phyloP scores from a whole-genome alignment of 2,329 filamentous ascomycete genomes.

The Magnaporthiopsis poae region DNA sequence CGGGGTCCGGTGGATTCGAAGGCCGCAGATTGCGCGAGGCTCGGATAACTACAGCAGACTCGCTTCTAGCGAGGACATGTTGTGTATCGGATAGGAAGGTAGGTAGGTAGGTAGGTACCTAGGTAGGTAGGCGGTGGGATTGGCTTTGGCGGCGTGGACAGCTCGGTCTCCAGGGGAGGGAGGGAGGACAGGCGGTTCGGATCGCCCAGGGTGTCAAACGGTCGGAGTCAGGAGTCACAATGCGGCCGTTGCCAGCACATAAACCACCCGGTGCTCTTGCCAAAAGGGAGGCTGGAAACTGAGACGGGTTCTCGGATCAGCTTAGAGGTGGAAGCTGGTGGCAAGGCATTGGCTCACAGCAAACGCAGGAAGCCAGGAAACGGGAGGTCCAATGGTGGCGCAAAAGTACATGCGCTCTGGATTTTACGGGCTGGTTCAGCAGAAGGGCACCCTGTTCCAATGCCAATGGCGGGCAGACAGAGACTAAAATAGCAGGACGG shows the following conservation, averaged over 20 bases:
- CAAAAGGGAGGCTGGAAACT: background rate
- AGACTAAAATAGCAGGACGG: background rate
- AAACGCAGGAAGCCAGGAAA: background rate
- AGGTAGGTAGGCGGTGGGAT: background rate
- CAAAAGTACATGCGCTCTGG: background rate
- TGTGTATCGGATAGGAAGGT: background rate
- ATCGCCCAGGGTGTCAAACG: background rate
- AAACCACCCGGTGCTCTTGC: background rate
- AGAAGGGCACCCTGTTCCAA: background rate
- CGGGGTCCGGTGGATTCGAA: background rate
- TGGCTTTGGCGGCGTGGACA: background rate
- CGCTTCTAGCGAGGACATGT: background rate
- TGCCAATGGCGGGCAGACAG: background rate
- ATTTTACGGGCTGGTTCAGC: background rate
- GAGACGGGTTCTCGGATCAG: background rate
- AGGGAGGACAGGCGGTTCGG: background rate
- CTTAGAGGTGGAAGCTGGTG: background rate
- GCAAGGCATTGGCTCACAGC: background rate
- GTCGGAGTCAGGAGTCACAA: background rate
- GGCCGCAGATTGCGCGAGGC: too few species aligned
- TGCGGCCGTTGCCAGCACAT: background rate
- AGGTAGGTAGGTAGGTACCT: too few species aligned
- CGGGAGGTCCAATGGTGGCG: background rate
- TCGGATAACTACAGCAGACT: background rate
- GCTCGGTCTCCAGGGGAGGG: background rate